Percentiles rank a stretch among this genome's conserved stretches.
Evolutionary conservation across 2,329 filamentous ascomycete genomes (phyloP).

Genomic region (Talaromyces verruculosus): DNA sequence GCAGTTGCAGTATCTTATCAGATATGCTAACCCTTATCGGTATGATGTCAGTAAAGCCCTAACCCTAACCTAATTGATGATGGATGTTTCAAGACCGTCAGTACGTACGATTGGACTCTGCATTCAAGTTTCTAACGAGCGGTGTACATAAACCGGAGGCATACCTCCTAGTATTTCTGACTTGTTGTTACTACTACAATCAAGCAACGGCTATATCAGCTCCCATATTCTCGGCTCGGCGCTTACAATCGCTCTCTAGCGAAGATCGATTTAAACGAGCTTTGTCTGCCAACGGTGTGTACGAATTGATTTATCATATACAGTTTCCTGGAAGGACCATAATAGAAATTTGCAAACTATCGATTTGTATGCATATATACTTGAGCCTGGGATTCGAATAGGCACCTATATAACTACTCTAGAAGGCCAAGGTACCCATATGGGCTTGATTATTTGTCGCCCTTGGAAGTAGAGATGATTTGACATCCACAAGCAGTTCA

Average conservation of each 20-base stretch:
- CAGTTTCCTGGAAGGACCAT: neutral
- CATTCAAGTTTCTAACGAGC: neutral
- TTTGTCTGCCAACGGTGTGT: neutral
- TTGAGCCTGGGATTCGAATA: neutral
- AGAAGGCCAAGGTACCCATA: neutral
- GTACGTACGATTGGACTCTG: neutral
- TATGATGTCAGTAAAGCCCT: neutral
- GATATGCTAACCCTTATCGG: neutral
- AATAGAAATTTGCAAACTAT: neutral
- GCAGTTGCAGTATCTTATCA: conserved; percentile 11
- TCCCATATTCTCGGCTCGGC: neutral
- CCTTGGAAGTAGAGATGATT: neutral
- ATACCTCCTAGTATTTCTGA: neutral
- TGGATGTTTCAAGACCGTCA: neutral
- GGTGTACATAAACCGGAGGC: neutral
- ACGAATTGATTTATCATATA: too few species aligned
- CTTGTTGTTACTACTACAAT: neutral
- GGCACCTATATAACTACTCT: neutral
- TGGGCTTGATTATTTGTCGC: neutral
- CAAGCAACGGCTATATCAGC: neutral
- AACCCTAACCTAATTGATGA: neutral
- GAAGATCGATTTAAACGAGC: neutral
- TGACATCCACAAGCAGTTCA: neutral
- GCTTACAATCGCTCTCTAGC: neutral
- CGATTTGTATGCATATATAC: neutral